Conservation (phyloP, 495 filamentous ascomycete species). For the Aspergillus indologenus region DNA sequence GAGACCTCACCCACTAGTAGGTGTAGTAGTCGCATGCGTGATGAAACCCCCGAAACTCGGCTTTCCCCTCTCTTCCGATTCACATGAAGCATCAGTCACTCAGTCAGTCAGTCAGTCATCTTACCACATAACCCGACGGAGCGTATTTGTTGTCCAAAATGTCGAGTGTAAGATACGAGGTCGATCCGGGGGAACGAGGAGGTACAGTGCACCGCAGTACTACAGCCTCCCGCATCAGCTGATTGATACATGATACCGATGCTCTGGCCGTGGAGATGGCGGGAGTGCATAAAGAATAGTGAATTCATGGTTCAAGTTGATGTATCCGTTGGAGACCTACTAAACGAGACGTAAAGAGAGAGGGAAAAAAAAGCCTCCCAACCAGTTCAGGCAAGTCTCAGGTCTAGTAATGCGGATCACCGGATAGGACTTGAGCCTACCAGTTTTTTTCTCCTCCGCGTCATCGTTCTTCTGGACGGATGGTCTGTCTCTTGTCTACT, state of each 20-base stretch:
- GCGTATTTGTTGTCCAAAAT: background rate
- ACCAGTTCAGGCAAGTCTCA: background rate
- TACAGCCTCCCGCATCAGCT: background rate
- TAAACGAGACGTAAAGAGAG: background rate
- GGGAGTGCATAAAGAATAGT: background rate
- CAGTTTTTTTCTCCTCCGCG: slow-evolving; percentile 17
- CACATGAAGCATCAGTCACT: background rate
- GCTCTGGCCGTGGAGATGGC: background rate
- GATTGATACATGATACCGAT: background rate
- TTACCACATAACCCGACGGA: background rate
- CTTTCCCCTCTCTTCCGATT: background rate
- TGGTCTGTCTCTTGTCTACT: background rate
- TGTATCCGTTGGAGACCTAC: background rate
- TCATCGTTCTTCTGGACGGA: slow-evolving; percentile 16
- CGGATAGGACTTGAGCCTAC: slow-evolving; percentile 16
- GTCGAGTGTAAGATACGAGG: background rate
- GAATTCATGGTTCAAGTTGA: background rate
- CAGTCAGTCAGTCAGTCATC: background rate
- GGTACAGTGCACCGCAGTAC: too few relatives aligned
- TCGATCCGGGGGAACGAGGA: background rate
- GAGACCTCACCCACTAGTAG: background rate
- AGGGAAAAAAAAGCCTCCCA: background rate
- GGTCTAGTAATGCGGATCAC: slow-evolving; percentile 8
- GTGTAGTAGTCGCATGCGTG: background rate
- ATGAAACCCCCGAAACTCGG: background rate